These are phyloP conservation scores for Piromyces sp. DNA, from an alignment of 192 early-diverging fungal species.

Conservation along the genomic window DNA sequence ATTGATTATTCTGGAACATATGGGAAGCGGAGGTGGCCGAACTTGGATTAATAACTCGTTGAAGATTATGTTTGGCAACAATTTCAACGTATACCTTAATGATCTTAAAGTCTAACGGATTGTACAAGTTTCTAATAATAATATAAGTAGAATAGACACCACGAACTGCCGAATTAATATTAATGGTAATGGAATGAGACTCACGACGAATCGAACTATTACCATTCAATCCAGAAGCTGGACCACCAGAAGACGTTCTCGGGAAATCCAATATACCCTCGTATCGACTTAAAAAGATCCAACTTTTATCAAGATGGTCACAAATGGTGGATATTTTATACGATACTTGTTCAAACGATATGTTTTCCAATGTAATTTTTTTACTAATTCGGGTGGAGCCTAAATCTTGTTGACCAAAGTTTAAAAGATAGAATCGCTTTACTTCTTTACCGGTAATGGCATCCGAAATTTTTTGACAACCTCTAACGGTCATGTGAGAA, in stretches of 20 bases:
- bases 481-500: slow-evolving; percentile 26
- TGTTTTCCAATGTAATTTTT: slow-evolving; percentile 47
- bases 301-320: slow-evolving; percentile 26
- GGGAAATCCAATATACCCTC: slow-evolving; percentile 52
- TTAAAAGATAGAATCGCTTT: slow-evolving; percentile 52
- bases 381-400: slow-evolving; percentile 29
- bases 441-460: slow-evolving; percentile 9
- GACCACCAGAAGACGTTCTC: not conserved
- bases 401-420: slow-evolving; percentile 64
- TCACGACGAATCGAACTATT: slow-evolving; percentile 3
- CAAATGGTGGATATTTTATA: slow-evolving; percentile 42
- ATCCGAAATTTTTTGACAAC: slow-evolving; percentile 44
- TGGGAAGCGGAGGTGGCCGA: not conserved
- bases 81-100: slow-evolving; percentile 54
- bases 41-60: not conserved
- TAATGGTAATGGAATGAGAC: slow-evolving; percentile 38
- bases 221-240: not conserved
- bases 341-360: slow-evolving; percentile 24
- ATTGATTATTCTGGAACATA: slow-evolving; percentile 1
- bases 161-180: slow-evolving; percentile 31
- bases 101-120: slow-evolving; percentile 52
- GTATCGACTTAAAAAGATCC: slow-evolving; percentile 44
- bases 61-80: slow-evolving; percentile 28
- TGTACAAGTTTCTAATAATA: slow-evolving; percentile 53
- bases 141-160: slow-evolving; percentile 55